Evolutionary conservation across 371 early-diverging fungal species (phyloP), one percentile per base, ranked within the genome.

Genomic region (Thermomucor indicae-seudaticae): DNA sequence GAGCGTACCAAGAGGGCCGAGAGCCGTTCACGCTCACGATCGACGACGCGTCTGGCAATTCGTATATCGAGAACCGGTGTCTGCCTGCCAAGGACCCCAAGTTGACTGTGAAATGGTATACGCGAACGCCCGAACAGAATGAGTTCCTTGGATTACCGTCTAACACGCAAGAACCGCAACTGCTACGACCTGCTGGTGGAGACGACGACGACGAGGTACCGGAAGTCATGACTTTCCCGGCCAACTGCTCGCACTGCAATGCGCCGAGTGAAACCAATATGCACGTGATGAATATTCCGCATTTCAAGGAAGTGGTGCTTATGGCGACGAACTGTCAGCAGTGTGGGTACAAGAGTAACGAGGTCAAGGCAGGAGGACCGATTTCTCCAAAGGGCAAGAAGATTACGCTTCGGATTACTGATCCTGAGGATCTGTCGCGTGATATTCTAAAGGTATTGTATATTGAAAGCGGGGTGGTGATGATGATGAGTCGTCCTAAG

Each of bases 321-420:
- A 95, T 95, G 97, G 84, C 94, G n/a, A 95, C 95, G 5, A 77
- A 79, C 47, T 96, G 97, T 71, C 92, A 95, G 20, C 53, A 58
- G 6, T 96, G 97, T 64, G 96, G 95, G 12, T 96, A 89, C 75
- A 95, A 94, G 83, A 85, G 84, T 51, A 95, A 94, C 63, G 97
- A 96, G 64, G 94, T 96, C 62, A 96, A 96, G 79, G 86, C 93
- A 23, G 93, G 95, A 43, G 95, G 96, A 7, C 81, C 94, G 12
- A 89, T 96, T 38, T 72, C 89, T 42, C 74, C 72, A 4, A 65
- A 80, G 54, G 97, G 95, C 49, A 85, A 81, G 58, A 73, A 81
- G 11, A 94, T 95, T 48, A 90, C 79, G 3, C 79, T 96, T 22
- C 82, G 74, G 38, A 70, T 96, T 45, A 83, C 81, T 46, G 90